Evolutionary conservation across 768 basidiomycete genomes (phyloP).

Genomic region (Pholiota conissans): DNA sequence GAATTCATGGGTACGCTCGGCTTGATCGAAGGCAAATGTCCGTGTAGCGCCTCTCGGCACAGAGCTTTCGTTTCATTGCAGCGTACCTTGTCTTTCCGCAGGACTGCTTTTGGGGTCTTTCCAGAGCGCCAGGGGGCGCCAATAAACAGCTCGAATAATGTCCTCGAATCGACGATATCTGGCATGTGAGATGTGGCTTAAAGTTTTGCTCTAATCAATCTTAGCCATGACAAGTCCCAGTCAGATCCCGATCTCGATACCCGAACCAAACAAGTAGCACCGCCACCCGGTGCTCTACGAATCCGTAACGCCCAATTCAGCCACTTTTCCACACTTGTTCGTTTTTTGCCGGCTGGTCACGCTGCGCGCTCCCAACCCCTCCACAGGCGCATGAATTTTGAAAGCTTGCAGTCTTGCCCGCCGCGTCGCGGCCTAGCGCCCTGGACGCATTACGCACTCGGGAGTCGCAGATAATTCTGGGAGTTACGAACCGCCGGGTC

Average conservation of each 20-base stretch:
- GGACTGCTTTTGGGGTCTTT: too few species aligned
- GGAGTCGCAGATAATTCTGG: not conserved
- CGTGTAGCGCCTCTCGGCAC: constrained; percentile 23
- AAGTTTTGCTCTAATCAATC: constrained; percentile 30
- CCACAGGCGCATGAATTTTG: not conserved
- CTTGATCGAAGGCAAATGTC: constrained; percentile 27
- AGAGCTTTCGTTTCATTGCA: constrained; percentile 11
- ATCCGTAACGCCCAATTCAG: not conserved
- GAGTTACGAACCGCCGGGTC: constrained; percentile 1
- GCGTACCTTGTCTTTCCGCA: constrained; percentile 12
- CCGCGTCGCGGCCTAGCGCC: not conserved
- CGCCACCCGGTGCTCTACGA: constrained; percentile 2
- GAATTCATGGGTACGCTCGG: constrained; percentile 24
- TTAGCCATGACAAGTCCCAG: constrained; percentile 13
- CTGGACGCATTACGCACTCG: not conserved
- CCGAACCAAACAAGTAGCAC: not conserved
- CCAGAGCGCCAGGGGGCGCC: too few species aligned
- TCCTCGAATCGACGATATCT: constrained; percentile 13
- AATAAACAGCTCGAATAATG: constrained; percentile 25
- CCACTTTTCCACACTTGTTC: not conserved
- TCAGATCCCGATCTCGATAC: constrained; percentile 22
- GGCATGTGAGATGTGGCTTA: constrained; percentile 32
- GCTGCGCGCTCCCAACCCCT: not conserved
- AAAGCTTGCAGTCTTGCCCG: not conserved
- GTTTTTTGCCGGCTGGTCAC: constrained; percentile 7